phyloP scores from a whole-genome alignment of 306 rosid genomes.

The Cucumis hystrix region DNA sequence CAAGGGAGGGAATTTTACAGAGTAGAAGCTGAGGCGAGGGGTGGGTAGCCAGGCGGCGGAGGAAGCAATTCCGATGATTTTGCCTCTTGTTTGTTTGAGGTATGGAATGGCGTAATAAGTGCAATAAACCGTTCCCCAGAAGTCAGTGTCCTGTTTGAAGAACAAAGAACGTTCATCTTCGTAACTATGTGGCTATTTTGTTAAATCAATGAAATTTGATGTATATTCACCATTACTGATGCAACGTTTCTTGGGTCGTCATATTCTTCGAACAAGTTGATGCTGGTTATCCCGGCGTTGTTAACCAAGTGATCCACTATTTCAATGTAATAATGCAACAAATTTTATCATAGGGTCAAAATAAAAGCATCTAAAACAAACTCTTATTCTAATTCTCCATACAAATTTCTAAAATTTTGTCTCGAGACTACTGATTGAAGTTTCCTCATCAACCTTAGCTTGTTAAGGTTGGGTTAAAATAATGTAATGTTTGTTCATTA shows the following conservation, averaged over 20 bases:
- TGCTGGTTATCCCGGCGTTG: slow-evolving; percentile 44
- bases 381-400: no score
- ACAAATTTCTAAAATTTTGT: no score
- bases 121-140: slow-evolving; percentile 49
- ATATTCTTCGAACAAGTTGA: slow-evolving; percentile 32
- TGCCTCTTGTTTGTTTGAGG: slow-evolving; percentile 38
- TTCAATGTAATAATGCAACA: background rate
- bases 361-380: no score
- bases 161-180: background rate
- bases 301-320: slow-evolving; percentile 57
- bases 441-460: no score
- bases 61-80: slow-evolving; percentile 43
- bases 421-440: no score
- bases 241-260: background rate
- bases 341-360: no score
- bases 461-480: no score
- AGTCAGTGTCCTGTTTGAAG: slow-evolving; percentile 35
- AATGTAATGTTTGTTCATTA: no score
- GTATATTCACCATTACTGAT: background rate
- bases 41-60: slow-evolving; percentile 38
- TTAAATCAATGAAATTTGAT: background rate
- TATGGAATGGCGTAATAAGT: slow-evolving; percentile 46
- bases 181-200: background rate
- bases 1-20: background rate
- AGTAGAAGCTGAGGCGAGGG: slow-evolving; percentile 38